Evolutionary conservation across 2,329 filamentous ascomycete genomes (phyloP), one percentile per base, ranked within the genome.

Genomic region (Trichophyton verrucosum): DNA sequence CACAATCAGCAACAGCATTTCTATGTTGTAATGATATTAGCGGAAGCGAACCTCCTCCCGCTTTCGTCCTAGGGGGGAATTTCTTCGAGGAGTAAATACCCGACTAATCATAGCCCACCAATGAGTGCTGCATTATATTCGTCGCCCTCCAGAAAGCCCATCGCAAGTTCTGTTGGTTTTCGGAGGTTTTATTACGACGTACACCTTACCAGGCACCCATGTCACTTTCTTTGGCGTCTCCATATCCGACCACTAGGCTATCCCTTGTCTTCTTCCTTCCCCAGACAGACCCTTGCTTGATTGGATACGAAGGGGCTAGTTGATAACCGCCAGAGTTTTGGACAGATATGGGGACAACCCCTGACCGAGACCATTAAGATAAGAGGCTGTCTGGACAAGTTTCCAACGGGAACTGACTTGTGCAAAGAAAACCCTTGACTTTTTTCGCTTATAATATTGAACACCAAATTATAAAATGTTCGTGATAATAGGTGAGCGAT

Each of bases 1-100:
- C 27, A 17, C 40, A 7, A 6, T 3, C n/a, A n/a, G 22, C 22
- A 24, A 13, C 33, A 13, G 33, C n/a, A 55, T 55, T 55, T 55
- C 55, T 57, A 44, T 42, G 55, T 42, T 57, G 55, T 42, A 57
- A 40, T 57, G 36, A 44, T 57, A 42, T 57, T 57, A 17, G 27
- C 6, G 33, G 51, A 36, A 55, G 27, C 27, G 5, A 57, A 42
- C 22, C 55, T 57, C 55, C 55, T 57, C 55, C 55, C 55, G 55
- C 55, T 57, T 57, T 57, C 9, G 55, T 57, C 33, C 55, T 57
- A 57, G 55, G 55, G 33, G 51, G 6, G 30, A 38, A 55, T 55
- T 55, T 36, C 27, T 38, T 55, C 24, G 13, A 55, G 22, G 24
- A 36, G 33, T 2, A 13, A 27, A 53, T 36, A n/a, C 8, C 27